These are phyloP conservation scores for Pulveroboletus sp. DNA, from an alignment of 768 basidiomycete species.

Conservation along the genomic window DNA sequence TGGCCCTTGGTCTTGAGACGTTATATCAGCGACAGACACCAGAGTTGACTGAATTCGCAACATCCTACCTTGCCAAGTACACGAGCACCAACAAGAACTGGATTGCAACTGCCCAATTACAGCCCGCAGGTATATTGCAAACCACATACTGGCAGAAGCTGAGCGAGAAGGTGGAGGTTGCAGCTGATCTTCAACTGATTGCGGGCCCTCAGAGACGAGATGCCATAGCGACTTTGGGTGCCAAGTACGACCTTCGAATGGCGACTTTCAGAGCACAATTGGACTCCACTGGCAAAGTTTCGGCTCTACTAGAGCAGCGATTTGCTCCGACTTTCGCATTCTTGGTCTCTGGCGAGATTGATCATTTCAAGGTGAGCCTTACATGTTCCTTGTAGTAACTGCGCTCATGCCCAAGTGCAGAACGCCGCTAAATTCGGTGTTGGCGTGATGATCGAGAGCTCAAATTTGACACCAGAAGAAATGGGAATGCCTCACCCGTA, in stretches of 20 bases:
- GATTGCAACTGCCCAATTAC: constrained; percentile 91
- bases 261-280: constrained; percentile 92
- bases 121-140: constrained; percentile 77
- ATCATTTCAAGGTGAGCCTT: constrained; percentile 85
- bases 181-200: constrained; percentile 84
- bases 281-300: constrained; percentile 93
- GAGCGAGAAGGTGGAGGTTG: constrained; percentile 95
- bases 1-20: constrained; percentile 85
- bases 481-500: constrained; percentile 61
- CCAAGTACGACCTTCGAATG: constrained; percentile 94
- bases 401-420: constrained; percentile 36
- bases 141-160: constrained; percentile 97
- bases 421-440: constrained; percentile 93
- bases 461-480: constrained; percentile 76
- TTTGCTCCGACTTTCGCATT: constrained; percentile 95
- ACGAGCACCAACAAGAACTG: constrained; percentile 69
- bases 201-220: constrained; percentile 79
- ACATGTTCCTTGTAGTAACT: background rate
- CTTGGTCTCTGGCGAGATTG: constrained; percentile 93
- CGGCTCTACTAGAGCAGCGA: constrained; percentile 90
- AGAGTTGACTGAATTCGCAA: constrained; percentile 61
- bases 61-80: constrained; percentile 80
- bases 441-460: constrained; percentile 96
- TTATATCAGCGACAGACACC: constrained; percentile 78
- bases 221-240: constrained; percentile 89